Base-by-base conservation (phyloP, 106 monocot genomes). In the Platanthera zijinensis region DNA sequence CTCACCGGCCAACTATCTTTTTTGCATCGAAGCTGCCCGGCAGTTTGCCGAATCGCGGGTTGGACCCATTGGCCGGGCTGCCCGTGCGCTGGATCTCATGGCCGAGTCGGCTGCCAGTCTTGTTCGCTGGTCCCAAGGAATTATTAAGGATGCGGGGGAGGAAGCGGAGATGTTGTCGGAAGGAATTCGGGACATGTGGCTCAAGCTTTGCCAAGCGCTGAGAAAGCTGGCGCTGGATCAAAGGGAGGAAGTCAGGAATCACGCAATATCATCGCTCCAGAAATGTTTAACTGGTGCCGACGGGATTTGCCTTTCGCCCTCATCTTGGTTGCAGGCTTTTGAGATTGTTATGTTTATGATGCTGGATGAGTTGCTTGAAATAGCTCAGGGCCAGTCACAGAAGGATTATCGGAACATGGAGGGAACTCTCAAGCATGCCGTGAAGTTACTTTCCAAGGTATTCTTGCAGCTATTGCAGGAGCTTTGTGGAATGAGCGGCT, bases 31-130 rank as follows among this genome's bases (percentile, higher is more conserved):
- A 54, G 89, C 89, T 8, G 75, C 86, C 1, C 73, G 89, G n/a
- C 92, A 92, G 71, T 92, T 92, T 81, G 92, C 92, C 48, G 89
- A 89, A 32, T 92, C 92, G 81, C 81, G 86, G 10, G 78, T 92
- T 56, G 86, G 86, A n/a, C 81, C 50, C 45, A 73, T 79, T 56
- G 89, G 89, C 22, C 75, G 84, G 46, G 89, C 92, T 6, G 68
- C 81, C 8, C 83, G 67, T 73, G 82, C 92, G 6, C 64, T 92
- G 22, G 81, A 89, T 72, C 79, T 92, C 1, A 89, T 92, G 86
- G 82, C 79, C 3, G 92, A 79, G 7, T 89, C 92, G 17, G 75
- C 81, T 0, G 50, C 52, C 51, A 83, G 83, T 10, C 82, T 92
- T 73, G 50, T 79, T 52, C 82, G 86, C n/a, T 92, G 92, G 92